These are phyloP conservation scores for Suhomyces kunorum DNA, from an alignment of 1,139 yeast species.

Conservation along the genomic window DNA sequence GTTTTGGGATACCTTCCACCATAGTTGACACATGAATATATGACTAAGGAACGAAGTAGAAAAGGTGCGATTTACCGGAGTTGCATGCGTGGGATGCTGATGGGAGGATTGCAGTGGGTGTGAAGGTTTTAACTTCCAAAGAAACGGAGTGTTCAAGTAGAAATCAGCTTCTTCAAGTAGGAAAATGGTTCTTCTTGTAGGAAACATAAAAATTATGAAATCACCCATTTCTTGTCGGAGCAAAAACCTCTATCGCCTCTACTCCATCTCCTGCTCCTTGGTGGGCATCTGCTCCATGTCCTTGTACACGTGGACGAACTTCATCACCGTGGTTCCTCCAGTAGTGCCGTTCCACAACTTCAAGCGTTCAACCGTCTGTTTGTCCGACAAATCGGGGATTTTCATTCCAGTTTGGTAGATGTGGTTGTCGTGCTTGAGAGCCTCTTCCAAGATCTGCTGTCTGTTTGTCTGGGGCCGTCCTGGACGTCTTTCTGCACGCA, in stretches of 20 bases:
- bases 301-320: constrained; percentile 40
- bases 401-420: constrained; percentile 70
- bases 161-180: no score
- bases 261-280: constrained; percentile 28
- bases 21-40: no score
- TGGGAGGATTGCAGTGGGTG: no score
- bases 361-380: constrained; percentile 57
- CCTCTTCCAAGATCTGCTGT: constrained; percentile 66
- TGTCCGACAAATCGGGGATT: constrained; percentile 71
- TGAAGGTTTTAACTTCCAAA: no score
- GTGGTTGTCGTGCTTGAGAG: constrained; percentile 58
- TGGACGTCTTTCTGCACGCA: constrained; percentile 66
- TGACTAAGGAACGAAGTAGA: no score
- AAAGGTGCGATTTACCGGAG: no score
- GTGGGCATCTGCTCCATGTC: constrained; percentile 33
- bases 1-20: no score
- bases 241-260: neutral
- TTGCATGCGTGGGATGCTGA: no score
- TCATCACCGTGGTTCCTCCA: constrained; percentile 74
- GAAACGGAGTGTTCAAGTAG: no score
- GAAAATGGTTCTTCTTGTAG: no score
- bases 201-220: no score
- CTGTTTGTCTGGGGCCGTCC: constrained; percentile 82
- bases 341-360: constrained; percentile 78
- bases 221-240: neutral